Evolutionary conservation across 2,329 filamentous ascomycete species (phyloP), one percentile per base, ranked within the genome.

Genomic region (Aspergillus sp.): DNA sequence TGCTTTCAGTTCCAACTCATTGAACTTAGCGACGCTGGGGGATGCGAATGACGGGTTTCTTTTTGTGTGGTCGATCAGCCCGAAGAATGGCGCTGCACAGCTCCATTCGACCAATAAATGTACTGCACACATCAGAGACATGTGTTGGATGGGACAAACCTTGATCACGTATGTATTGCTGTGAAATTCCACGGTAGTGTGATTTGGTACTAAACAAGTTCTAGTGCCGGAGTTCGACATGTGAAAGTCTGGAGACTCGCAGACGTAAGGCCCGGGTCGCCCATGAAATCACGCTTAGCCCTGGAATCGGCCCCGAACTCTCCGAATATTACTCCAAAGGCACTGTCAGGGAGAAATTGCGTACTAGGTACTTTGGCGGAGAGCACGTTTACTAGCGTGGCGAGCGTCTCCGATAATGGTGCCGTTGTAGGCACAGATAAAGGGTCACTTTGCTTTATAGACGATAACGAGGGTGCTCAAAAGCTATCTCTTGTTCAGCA

Each of bases 161-260:
- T 82, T 99, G 55, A 82, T 99, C 59, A 97, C 94, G 62, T 84
- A 78, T 62, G 81, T 75, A 45, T 54, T 26, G 11, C 29, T 36
- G 2, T 22, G 31, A 18, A 29, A 20, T 6, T 16, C 14, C n/a
- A 54, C 24, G n/a, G 14, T 2, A n/a, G 31, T 20, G 31, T 6
- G 4, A n/a, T 31, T 3, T 36, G 12, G 16, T 36, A 59, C 63
- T 67, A 59, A 70, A 18, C 54, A n/a, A 54, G 18, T 20, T 12
- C n/a, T 49, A 73, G 70, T 20, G 86, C 95, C 24, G 95, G 95
- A 14, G 90, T 95, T 54, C 87, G 95, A 26, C 94, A 97, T 77
- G 87, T 97, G 74, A 98, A 97, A 76, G 85, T 96, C 54, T 99
- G 95, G 95, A 88, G 89, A 66, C 84, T 95, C 11, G 90, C 95